phyloP scores from a whole-genome alignment of 1,139 yeast genomes.

The Candida sanyaensis region DNA sequence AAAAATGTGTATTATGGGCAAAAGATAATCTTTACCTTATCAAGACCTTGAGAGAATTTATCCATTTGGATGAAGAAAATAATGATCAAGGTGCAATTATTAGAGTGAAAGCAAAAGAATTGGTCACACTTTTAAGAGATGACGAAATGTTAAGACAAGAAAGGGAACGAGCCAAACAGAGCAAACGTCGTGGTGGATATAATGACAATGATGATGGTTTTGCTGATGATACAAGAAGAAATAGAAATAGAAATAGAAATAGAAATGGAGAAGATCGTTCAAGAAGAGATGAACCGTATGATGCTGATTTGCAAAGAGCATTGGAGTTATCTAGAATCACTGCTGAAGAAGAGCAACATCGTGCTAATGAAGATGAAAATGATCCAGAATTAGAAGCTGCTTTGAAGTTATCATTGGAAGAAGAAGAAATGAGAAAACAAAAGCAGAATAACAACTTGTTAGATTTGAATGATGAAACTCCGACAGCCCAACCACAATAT shows the following conservation, averaged over 20 bases:
- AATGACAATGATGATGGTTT: conserved; percentile 7
- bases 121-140: conserved; percentile 76
- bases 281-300: conserved; percentile 50
- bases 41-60: conserved; percentile 90
- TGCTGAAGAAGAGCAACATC: conserved; percentile 71
- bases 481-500: conserved; percentile 24
- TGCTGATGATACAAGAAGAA: conserved; percentile 22
- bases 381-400: conserved; percentile 84
- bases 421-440: conserved; percentile 73
- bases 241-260: conserved; percentile 18
- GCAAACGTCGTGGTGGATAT: conserved; percentile 11
- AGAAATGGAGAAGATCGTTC: conserved; percentile 16
- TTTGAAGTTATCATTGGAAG: conserved; percentile 80
- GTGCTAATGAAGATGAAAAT: conserved; percentile 40
- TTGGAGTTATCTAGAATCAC: conserved; percentile 79
- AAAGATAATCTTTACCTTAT: conserved; percentile 86
- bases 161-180: conserved; percentile 50
- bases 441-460: conserved; percentile 54
- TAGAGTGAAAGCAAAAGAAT: conserved; percentile 88
- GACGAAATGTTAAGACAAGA: conserved; percentile 82
- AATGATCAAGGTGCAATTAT: conserved; percentile 89
- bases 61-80: conserved; percentile 76
- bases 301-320: conserved; percentile 82
- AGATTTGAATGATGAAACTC: conserved; percentile 50
- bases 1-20: conserved; percentile 92